These are phyloP conservation scores for Solanum dulcamara DNA, from an alignment of 257 asterid genomes.

Conservation along the genomic window DNA sequence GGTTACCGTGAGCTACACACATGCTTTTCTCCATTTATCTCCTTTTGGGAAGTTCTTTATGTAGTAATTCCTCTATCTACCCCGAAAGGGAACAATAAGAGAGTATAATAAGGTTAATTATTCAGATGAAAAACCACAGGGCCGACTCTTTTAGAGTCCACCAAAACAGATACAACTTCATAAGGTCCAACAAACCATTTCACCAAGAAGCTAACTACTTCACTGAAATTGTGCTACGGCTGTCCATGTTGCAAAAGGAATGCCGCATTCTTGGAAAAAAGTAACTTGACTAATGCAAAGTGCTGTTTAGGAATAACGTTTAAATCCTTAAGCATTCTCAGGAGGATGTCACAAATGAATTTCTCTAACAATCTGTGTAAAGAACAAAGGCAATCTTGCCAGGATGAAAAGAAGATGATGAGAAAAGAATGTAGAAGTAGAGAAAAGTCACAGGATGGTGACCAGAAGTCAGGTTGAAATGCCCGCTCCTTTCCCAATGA, in stretches of 20 bases:
- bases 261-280: neutral
- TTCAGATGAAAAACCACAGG: neutral
- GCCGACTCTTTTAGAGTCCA: neutral
- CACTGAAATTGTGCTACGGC: neutral
- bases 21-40: neutral
- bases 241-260: neutral
- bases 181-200: neutral
- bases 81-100: neutral
- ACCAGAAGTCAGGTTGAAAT: neutral
- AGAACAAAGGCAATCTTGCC: neutral
- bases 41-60: neutral
- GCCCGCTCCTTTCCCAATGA: neutral
- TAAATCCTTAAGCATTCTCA: neutral
- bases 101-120: neutral
- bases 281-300: neutral
- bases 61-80: neutral
- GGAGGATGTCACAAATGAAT: neutral
- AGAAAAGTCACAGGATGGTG: neutral
- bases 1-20: neutral
- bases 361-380: neutral
- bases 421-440: neutral
- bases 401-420: neutral
- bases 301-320: neutral
- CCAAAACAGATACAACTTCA: neutral
- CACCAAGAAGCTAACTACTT: neutral